Conservation (phyloP, 2,329 filamentous ascomycete species). For the Colletotrichum tamarilloi region DNA sequence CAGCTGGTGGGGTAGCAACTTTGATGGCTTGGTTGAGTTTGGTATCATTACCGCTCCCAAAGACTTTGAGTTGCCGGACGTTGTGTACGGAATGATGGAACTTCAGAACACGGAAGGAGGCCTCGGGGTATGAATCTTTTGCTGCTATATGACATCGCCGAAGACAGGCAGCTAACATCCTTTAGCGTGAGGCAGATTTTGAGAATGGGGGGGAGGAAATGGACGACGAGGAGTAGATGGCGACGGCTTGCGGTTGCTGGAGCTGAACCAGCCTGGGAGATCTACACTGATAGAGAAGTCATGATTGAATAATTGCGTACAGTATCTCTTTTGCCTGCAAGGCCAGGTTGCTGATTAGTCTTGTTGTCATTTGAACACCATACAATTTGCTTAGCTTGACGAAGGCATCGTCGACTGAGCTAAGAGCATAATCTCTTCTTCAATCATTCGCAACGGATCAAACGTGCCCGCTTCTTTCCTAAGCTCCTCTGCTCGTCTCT, state of each 20-base stretch:
- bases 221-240: not conserved
- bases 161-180: not conserved
- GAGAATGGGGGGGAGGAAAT: not conserved
- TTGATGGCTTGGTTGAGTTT: conserved; percentile 50
- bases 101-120: conserved; percentile 47
- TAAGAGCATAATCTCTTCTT: conserved; percentile 2
- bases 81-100: conserved; percentile 54
- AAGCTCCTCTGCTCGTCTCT: conserved; percentile 36
- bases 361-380: no score
- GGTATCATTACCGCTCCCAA: conserved; percentile 59
- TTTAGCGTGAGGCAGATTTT: not conserved
- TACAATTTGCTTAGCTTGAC: not conserved
- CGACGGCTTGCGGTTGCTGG: no score
- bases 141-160: not conserved
- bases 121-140: not conserved
- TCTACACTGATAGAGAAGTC: no score
- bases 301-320: no score
- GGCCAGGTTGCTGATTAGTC: no score
- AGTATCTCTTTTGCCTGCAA: no score
- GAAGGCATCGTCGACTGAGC: not conserved
- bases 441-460: not conserved
- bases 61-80: conserved; percentile 50
- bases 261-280: no score
- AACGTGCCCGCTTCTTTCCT: conserved; percentile 29
- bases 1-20: conserved; percentile 40